These are phyloP conservation scores for Colletotrichum melonis DNA, from an alignment of 2,329 filamentous ascomycete genomes.

Conservation along the genomic window DNA sequence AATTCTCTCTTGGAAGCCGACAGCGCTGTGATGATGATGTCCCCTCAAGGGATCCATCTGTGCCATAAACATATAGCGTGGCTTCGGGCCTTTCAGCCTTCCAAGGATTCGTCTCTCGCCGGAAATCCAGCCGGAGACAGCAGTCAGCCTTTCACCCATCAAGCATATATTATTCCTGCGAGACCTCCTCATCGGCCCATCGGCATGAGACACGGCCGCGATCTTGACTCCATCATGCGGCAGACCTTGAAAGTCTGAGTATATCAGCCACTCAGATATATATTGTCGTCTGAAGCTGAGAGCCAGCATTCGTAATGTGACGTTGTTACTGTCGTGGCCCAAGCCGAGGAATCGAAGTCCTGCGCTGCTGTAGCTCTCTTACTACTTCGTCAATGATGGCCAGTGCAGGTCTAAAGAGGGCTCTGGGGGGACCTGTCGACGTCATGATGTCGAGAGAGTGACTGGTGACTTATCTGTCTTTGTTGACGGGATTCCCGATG, in stretches of 20 bases:
- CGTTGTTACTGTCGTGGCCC: slow-evolving; percentile 58
- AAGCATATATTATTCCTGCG: slow-evolving; percentile 72
- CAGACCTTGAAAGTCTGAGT: slow-evolving; percentile 64
- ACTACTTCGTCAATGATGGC: background rate
- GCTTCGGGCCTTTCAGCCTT: slow-evolving; percentile 51
- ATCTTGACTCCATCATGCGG: slow-evolving; percentile 69
- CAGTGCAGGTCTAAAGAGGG: background rate
- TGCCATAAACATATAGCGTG: slow-evolving; percentile 59
- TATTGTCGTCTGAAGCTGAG: slow-evolving; percentile 50
- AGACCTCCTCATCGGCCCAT: slow-evolving; percentile 75
- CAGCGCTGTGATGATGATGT: slow-evolving; percentile 49
- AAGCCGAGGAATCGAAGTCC: slow-evolving; percentile 33
- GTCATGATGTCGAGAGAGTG: background rate
- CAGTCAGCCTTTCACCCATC: slow-evolving; percentile 56
- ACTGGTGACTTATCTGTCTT: background rate
- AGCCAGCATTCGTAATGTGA: slow-evolving; percentile 68
- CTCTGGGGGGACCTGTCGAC: background rate
- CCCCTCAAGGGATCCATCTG: slow-evolving; percentile 61
- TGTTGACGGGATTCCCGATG: background rate
- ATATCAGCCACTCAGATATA: slow-evolving; percentile 47
- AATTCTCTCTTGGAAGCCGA: slow-evolving; percentile 52
- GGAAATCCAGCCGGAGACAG: slow-evolving; percentile 42
- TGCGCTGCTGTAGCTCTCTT: background rate
- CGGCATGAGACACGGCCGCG: slow-evolving; percentile 56
- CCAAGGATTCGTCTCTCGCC: slow-evolving; percentile 72